These are phyloP conservation scores for Silene noctiflora DNA, from an alignment of 179 eudicot genomes.

Conservation along the genomic window DNA sequence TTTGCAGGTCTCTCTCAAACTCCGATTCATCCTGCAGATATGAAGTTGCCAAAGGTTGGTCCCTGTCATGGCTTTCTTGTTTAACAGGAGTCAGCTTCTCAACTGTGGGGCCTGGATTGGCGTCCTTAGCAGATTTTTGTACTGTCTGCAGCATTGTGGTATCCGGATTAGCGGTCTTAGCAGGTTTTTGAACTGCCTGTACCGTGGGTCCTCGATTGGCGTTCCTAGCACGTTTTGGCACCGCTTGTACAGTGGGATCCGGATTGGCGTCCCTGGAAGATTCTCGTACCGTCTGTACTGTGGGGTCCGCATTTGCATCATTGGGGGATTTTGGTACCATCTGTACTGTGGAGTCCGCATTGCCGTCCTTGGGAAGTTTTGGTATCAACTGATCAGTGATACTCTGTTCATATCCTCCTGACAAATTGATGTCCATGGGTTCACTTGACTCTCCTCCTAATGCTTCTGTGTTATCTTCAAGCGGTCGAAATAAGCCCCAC, in stretches of 20 bases:
- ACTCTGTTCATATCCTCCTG: too few relatives aligned
- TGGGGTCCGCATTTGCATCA: background rate
- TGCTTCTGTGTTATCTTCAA: background rate
- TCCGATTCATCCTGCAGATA: background rate
- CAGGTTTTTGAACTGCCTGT: too few relatives aligned
- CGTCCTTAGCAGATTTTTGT: background rate
- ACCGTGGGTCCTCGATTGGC: too few relatives aligned
- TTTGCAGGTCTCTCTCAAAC: conserved; percentile 18
- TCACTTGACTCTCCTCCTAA: too few relatives aligned
- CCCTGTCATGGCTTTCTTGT: background rate
- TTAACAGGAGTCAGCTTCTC: background rate
- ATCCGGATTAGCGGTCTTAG: background rate
- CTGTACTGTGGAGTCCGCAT: background rate
- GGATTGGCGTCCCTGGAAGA: background rate
- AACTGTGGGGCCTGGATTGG: background rate
- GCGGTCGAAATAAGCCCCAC: conserved; percentile 31
- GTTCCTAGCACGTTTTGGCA: too few relatives aligned
- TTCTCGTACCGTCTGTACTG: background rate
- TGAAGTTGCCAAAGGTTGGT: background rate
- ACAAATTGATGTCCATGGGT: too few relatives aligned
- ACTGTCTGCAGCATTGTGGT: background rate
- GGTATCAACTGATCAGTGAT: too few relatives aligned
- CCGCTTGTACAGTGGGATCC: background rate
- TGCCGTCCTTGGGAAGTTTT: background rate
- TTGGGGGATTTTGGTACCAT: background rate